Percentiles rank a stretch among this genome's conserved stretches.
phyloP scores from a whole-genome alignment of 208 protist species.

The Wallacemonas sp. region DNA sequence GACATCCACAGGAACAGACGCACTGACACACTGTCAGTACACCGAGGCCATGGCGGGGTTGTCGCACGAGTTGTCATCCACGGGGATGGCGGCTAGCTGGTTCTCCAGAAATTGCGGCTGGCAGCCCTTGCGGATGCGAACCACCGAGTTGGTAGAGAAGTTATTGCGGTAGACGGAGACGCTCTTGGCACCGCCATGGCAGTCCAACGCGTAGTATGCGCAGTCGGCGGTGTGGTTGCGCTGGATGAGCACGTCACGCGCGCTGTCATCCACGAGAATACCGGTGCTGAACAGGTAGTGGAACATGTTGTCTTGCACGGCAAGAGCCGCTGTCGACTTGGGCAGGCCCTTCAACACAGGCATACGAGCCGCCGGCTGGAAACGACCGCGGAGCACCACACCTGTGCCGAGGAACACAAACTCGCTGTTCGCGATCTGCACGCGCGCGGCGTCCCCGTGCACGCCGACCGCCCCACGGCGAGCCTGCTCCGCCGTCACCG shows the following conservation, averaged over 20 bases:
- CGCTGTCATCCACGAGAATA: slow-evolving; percentile 52
- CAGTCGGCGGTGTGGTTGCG: slow-evolving; percentile 61
- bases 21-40: slow-evolving; percentile 52
- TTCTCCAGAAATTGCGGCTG: slow-evolving; percentile 69
- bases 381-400: slow-evolving; percentile 35
- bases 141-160: slow-evolving; percentile 45
- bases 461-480: slow-evolving; percentile 48
- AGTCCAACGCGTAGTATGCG: slow-evolving; percentile 84
- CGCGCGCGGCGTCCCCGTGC: slow-evolving; percentile 48
- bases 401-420: slow-evolving; percentile 44
- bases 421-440: slow-evolving; percentile 28
- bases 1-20: too few species aligned
- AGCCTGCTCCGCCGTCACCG: slow-evolving; percentile 14
- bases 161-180: slow-evolving; percentile 67
- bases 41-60: slow-evolving; percentile 70
- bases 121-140: slow-evolving; percentile 62
- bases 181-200: slow-evolving; percentile 34
- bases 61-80: slow-evolving; percentile 53
- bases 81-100: slow-evolving; percentile 50
- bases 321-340: slow-evolving; percentile 23
- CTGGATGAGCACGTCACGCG: slow-evolving; percentile 51
- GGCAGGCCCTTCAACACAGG: slow-evolving; percentile 15
- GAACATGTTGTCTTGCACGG: slow-evolving; percentile 47
- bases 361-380: slow-evolving; percentile 11
- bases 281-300: slow-evolving; percentile 64